Evolutionary conservation across 495 filamentous ascomycete genomes (phyloP).

Genomic region (Umbilicaria muhlenbergii): DNA sequence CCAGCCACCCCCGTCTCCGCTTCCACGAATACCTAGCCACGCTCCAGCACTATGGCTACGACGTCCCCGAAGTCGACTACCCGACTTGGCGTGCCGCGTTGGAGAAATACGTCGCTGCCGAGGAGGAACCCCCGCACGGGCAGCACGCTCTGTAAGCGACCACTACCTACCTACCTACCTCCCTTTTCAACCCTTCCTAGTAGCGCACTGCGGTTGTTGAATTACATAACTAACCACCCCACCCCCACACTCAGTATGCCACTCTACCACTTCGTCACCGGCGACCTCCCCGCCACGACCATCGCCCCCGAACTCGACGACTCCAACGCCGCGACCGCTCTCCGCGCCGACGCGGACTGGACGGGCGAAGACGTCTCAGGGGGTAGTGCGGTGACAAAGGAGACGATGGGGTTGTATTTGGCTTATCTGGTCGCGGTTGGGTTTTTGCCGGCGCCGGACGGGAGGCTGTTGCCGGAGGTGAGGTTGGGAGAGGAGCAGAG

Average conservation of each 20-base stretch:
- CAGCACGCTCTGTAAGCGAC: slow-evolving; percentile 31
- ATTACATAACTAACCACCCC: slow-evolving; percentile 9
- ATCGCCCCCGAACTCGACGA: slow-evolving; percentile 73
- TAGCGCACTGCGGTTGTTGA: not conserved
- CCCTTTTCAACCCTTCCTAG: slow-evolving; percentile 1
- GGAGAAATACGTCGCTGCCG: slow-evolving; percentile 46
- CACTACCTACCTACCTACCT: not conserved
- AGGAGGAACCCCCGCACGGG: slow-evolving; percentile 50
- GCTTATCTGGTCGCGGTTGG: slow-evolving; percentile 55
- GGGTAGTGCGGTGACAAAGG: slow-evolving; percentile 47
- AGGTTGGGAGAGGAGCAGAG: slow-evolving; percentile 15
- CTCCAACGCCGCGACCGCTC: slow-evolving; percentile 45
- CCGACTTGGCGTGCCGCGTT: slow-evolving; percentile 31
- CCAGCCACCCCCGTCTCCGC: slow-evolving; percentile 61
- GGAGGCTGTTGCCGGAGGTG: slow-evolving; percentile 28
- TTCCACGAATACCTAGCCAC: slow-evolving; percentile 64
- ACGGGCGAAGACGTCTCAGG: slow-evolving; percentile 46
- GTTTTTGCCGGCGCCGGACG: slow-evolving; percentile 46
- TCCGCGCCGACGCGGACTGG: slow-evolving; percentile 46
- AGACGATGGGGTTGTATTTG: slow-evolving; percentile 57
- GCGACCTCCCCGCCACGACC: slow-evolving; percentile 62
- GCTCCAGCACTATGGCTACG: slow-evolving; percentile 63
- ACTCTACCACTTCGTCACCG: slow-evolving; percentile 70
- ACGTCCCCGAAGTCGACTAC: slow-evolving; percentile 52
- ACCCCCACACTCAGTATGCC: slow-evolving; percentile 38